Base-by-base conservation (phyloP, 768 basidiomycete species). In the Wakefieldia striispora region DNA sequence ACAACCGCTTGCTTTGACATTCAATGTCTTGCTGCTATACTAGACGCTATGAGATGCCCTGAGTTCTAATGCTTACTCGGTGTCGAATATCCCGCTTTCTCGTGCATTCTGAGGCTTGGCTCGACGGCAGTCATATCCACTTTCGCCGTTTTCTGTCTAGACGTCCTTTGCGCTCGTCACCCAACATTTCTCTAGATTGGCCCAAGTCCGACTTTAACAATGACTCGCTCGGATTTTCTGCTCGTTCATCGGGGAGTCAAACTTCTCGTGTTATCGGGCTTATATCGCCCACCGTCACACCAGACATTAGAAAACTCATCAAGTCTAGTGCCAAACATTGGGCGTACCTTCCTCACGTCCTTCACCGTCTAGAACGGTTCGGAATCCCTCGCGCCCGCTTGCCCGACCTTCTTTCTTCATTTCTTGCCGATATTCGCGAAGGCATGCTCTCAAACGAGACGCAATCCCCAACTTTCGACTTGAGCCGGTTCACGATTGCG, bases 371-470 rank as follows among this genome's bases (percentile, higher is more conserved):
- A 14, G 51, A 62, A 13, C 55, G 66, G 1, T 83, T 79, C 50
- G 84, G 83, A 11, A 67, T 86, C 16, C 75, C 75, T 16, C 26
- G 47, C 2, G 26, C 41, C 0, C 71, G 83, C 47, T 46, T 75
- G 2, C 45, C 47, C 2, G 67, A 65, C 10, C 71, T 84, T 4
- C 72, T 86, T 6, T 51, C 61, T 4, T 57, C 58, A 5, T 86
- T 78, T 50, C 60, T 69, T 10, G 46, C 50, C 4, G 73, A 69
- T 14, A 71, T 83, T 7, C 59, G 63, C 24, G 46, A 60, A 2
- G 76, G 75, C 7, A 48, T 56, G 26, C 53, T 69, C 41, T 52
- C 49, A 1, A 37, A 54, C 29, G 43, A 55, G 39, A 19, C 50
- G 14, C 56, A 40, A 6, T 44, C 52, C 2, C 51, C 66, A 3